A percentile compares a stretch with the other conserved stretches of the same genome.
Conservation (phyloP, 768 basidiomycete species). For the Leccinum variicolor region DNA sequence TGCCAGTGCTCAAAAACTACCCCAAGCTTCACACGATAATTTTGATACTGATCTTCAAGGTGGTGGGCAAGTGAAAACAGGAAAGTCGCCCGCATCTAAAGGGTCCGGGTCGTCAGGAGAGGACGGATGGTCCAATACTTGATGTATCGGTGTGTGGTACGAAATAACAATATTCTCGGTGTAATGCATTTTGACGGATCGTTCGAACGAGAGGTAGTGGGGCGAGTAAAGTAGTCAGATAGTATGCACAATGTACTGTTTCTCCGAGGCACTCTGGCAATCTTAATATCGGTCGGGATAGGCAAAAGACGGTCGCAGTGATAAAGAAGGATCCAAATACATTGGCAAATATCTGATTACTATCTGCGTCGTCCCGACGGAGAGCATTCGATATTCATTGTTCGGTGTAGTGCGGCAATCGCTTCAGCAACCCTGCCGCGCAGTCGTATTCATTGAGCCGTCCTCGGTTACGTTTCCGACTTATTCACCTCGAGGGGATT, state of each 20-base stretch:
- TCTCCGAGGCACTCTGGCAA: neutral
- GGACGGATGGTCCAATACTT: slow-evolving; percentile 14
- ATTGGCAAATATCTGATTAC: no score
- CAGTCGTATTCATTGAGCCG: neutral
- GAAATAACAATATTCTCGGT: neutral
- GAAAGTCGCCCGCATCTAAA: slow-evolving; percentile 12
- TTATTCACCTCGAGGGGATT: neutral
- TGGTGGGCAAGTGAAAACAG: slow-evolving; percentile 3
- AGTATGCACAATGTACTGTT: neutral
- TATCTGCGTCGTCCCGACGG: no score
- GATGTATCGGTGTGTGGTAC: slow-evolving; percentile 1
- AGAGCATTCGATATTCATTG: no score
- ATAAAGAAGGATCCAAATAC: no score
- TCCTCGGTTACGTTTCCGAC: neutral
- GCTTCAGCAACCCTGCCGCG: neutral
- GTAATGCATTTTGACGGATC: neutral
- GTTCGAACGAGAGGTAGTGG: neutral
- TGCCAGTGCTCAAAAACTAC: slow-evolving; percentile 7
- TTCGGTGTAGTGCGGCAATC: neutral
- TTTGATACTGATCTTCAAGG: slow-evolving; percentile 8
- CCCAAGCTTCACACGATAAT: slow-evolving; percentile 4
- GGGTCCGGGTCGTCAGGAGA: slow-evolving; percentile 12
- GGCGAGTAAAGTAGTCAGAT: neutral
- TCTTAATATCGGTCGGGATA: no score
- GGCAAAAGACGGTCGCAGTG: no score